Conservation (phyloP, 208 protist genomes). For the Leishmania lainsoni region DNA sequence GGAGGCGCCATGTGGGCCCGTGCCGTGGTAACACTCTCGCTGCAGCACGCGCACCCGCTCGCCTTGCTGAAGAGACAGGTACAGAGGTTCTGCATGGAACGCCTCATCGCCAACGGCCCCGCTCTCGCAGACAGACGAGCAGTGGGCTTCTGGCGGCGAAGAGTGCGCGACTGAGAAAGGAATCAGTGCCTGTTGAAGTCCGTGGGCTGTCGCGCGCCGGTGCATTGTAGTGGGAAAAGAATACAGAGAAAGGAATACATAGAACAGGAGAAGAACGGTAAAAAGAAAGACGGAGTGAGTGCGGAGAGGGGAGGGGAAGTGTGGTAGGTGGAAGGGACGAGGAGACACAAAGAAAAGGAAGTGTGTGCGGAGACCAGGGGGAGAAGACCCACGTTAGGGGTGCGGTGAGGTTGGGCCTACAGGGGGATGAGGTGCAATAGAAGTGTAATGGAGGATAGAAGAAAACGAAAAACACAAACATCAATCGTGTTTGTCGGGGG, state of each 20-base stretch:
- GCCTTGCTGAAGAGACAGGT: slow-evolving; percentile 26
- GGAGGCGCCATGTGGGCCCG: background rate
- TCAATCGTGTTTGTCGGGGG: too few relatives aligned
- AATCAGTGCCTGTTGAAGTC: slow-evolving; percentile 35
- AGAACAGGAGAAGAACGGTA: too few relatives aligned
- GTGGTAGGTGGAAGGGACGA: background rate
- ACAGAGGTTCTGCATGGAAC: slow-evolving; percentile 18
- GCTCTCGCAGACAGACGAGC: background rate
- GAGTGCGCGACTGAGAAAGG: slow-evolving; percentile 30
- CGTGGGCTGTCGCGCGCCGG: background rate
- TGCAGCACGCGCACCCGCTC: slow-evolving; percentile 42
- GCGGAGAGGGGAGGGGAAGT: background rate
- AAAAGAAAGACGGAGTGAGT: background rate
- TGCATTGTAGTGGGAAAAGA: background rate
- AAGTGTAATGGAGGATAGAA: too few relatives aligned
- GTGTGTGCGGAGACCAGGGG: too few relatives aligned
- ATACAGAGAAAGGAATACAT: background rate
- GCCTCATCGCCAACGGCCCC: background rate
- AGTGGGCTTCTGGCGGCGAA: background rate
- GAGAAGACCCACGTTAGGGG: too few relatives aligned
- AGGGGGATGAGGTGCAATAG: too few relatives aligned
- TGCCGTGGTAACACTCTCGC: slow-evolving; percentile 20
- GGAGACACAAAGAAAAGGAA: too few relatives aligned
- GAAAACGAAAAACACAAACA: background rate
- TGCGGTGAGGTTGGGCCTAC: too few relatives aligned